Base-by-base conservation (phyloP, 441 rosid genomes). In the Rhodomyrtus psidioides region DNA sequence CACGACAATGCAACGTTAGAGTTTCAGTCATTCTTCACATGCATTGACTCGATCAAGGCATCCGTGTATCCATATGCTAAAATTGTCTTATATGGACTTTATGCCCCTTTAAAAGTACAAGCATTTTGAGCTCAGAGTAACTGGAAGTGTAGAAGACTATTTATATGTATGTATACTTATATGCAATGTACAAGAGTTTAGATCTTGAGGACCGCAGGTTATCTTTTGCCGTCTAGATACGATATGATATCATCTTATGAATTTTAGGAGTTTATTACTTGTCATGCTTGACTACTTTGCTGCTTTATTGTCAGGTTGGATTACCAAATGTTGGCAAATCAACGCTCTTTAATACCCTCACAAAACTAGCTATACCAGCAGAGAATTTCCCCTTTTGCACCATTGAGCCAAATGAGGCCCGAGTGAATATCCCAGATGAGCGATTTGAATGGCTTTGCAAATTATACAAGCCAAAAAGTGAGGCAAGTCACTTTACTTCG, bases 381-480 rank as follows among this genome's bases (percentile, higher is more conserved):
- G 99, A 97, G 94, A 97, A 96, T 89, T 97, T 97, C 88, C 99
- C 99, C 3, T 97, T 97, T 87, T 97, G 99, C 88, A 97, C 98
- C 82, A 97, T 96, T 57, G 99, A 97, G 89, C 99, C 99, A 30
- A 97, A 97, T 70, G 98, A 97, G 90, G 99, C 99, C n/a, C 93
- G 99, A 24, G 96, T 97, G 57, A 90, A 95, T 87, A 90, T 97
- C 85, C 99, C 99, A 1, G 99, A 98, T 83, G 99, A 96, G 88
- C 91, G 99, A 83, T 98, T 97, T 46, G 96, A 97, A 51, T 97
- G 99, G 99, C 98, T 97, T 76, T 95, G 99, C 89, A 92, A 94
- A 21, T 85, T 92, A 60, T 94, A 75, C 93, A 94, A 96, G 91
- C 99, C 99, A 5, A 97, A 97, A 91, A 94, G 91, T 85, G 98